These are phyloP conservation scores for Dimocarpus longan DNA, from an alignment of 345 rosid genomes.

Conservation along the genomic window DNA sequence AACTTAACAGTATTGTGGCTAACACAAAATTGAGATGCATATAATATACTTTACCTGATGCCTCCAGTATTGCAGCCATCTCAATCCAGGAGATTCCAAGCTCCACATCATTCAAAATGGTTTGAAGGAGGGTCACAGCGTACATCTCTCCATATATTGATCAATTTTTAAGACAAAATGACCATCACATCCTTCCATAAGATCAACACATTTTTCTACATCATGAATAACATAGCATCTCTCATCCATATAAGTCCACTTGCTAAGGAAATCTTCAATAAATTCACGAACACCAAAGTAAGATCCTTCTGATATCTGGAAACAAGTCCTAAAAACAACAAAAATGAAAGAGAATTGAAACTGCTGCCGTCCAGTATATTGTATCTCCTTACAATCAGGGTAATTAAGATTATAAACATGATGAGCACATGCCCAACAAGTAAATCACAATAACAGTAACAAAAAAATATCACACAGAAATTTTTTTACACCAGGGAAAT, in stretches of 20 bases:
- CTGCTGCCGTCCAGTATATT: neutral
- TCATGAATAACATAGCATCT: slow-evolving; percentile 38
- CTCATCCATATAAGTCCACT: slow-evolving; percentile 62
- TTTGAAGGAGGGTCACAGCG: slow-evolving; percentile 60
- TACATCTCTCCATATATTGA: slow-evolving; percentile 67
- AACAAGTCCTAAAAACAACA: slow-evolving; percentile 54
- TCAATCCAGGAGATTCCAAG: slow-evolving; percentile 81
- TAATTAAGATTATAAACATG: neutral
- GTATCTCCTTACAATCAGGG: neutral
- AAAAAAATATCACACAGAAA: neutral
- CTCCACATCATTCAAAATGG: slow-evolving; percentile 47
- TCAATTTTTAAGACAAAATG: slow-evolving; percentile 44
- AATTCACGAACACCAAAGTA: slow-evolving; percentile 53
- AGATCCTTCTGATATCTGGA: slow-evolving; percentile 71
- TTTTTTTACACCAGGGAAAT: neutral
- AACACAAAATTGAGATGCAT: neutral
- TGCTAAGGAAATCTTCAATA: slow-evolving; percentile 73
- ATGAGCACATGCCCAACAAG: neutral
- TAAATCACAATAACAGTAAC: neutral
- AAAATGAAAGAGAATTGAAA: slow-evolving; percentile 14
- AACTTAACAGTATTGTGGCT: neutral
- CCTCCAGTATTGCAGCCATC: slow-evolving; percentile 76
- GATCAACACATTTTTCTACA: slow-evolving; percentile 30
- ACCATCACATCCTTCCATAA: slow-evolving; percentile 35
- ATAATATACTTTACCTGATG: slow-evolving; percentile 54